These are phyloP conservation scores for Xylariales sp. DNA, from an alignment of 2,329 filamentous ascomycete species.

Conservation along the genomic window DNA sequence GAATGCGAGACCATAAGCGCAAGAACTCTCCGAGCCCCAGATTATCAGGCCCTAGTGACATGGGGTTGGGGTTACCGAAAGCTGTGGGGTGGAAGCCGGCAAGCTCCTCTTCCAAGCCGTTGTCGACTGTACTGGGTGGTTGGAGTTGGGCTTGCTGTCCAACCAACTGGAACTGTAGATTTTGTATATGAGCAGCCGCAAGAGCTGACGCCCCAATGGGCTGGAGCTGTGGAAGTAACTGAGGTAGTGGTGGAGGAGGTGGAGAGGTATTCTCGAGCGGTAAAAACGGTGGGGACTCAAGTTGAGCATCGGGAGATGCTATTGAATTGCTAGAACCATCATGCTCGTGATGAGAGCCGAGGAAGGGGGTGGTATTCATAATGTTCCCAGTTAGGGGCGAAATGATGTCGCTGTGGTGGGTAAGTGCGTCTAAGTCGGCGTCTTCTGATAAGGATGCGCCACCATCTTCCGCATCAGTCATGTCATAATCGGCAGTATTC, in stretches of 20 bases:
- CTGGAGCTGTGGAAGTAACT: not conserved
- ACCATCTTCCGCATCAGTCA: constrained; percentile 21
- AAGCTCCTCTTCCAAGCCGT: constrained; percentile 11
- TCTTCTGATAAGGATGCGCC: constrained; percentile 10
- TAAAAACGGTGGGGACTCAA: not conserved
- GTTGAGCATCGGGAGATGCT: not conserved
- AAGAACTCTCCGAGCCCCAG: constrained; percentile 46
- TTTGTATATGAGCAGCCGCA: not conserved
- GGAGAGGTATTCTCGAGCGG: not conserved
- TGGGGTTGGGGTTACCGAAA: constrained; percentile 26
- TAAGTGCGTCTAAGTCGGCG: not conserved
- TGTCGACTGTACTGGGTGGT: constrained; percentile 10
- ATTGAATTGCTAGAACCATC: not conserved
- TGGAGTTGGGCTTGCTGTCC: not conserved
- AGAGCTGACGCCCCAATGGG: too few species aligned
- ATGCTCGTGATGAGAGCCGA: not conserved
- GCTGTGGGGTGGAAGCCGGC: constrained; percentile 22
- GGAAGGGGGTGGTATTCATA: not conserved
- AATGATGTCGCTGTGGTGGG: not conserved
- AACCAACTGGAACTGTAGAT: not conserved
- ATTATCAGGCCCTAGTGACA: constrained; percentile 43
- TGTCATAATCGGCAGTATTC: constrained; percentile 14
- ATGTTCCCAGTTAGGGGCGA: not conserved
- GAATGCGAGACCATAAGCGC: constrained; percentile 36
- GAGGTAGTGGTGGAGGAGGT: not conserved